These are phyloP conservation scores for Aspergillus carlsbadensis DNA, from an alignment of 495 filamentous ascomycete genomes.

Conservation along the genomic window DNA sequence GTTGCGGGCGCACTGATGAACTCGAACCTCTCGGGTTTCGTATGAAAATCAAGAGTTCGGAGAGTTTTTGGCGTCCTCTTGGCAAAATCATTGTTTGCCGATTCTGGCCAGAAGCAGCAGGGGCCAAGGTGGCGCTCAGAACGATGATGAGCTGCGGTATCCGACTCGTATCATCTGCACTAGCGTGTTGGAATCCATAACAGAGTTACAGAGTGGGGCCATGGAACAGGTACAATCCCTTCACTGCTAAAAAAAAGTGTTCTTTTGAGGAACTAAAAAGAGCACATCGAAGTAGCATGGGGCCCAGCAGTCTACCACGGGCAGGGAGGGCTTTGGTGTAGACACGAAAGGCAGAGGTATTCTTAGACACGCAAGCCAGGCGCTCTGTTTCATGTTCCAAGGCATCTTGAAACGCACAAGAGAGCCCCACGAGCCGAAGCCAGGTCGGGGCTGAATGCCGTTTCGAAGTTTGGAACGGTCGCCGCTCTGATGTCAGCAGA, in stretches of 20 bases:
- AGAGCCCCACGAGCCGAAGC: neutral
- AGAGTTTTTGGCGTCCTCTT: neutral
- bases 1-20: too few relatives aligned
- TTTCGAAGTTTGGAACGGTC: neutral
- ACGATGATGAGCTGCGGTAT: neutral
- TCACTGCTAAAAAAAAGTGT: conserved; percentile 4
- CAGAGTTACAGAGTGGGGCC: neutral
- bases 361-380: conserved; percentile 1
- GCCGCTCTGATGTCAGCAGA: conserved; percentile 12
- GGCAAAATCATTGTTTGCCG: neutral
- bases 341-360: conserved; percentile 1
- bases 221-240: neutral
- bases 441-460: neutral
- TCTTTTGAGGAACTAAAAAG: neutral
- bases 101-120: neutral
- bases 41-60: neutral
- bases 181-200: neutral
- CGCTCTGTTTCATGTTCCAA: neutral
- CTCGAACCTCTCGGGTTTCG: neutral
- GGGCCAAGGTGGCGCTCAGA: neutral
- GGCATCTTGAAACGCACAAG: conserved; percentile 10
- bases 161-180: neutral
- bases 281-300: neutral
- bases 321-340: neutral
- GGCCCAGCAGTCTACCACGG: conserved; percentile 5